These are phyloP conservation scores for Ophiostoma fasciatum DNA, from an alignment of 2,329 filamentous ascomycete species.

Conservation along the genomic window DNA sequence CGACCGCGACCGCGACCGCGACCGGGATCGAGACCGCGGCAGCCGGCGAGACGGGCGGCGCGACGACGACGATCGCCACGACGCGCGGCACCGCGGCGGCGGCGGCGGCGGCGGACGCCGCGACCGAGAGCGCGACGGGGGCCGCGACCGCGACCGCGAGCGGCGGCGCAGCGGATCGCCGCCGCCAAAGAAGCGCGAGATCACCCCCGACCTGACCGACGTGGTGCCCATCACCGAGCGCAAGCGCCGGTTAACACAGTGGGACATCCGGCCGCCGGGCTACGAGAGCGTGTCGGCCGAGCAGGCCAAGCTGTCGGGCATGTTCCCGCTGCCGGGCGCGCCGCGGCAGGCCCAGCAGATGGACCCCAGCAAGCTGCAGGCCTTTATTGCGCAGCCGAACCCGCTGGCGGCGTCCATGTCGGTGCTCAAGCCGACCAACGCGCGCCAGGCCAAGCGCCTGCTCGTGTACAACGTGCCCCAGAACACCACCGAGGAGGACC, in stretches of 20 bases:
- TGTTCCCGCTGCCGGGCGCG: constrained; percentile 95
- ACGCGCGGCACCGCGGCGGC: constrained; percentile 34
- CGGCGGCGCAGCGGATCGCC: constrained; percentile 65
- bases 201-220: constrained; percentile 87
- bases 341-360: constrained; percentile 90
- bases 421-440: constrained; percentile 72
- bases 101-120: constrained; percentile 36
- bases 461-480: constrained; percentile 72
- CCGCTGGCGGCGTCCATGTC: constrained; percentile 32
- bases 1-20: constrained; percentile 26
- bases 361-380: constrained; percentile 85
- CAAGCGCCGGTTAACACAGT: constrained; percentile 89
- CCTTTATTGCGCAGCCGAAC: constrained; percentile 84
- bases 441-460: constrained; percentile 84
- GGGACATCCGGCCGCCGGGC: constrained; percentile 97
- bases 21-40: constrained; percentile 20
- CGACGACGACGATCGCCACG: constrained; percentile 48
- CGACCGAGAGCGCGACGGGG: constrained; percentile 36
- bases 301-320: constrained; percentile 94
- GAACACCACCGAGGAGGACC: constrained; percentile 55
- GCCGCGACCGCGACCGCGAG: constrained; percentile 37
- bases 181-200: constrained; percentile 80
- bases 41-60: constrained; percentile 46
- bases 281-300: constrained; percentile 98
- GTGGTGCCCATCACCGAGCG: constrained; percentile 69